Conservation (phyloP, 2,329 filamentous ascomycete genomes). For the Beauveria caledonica region DNA sequence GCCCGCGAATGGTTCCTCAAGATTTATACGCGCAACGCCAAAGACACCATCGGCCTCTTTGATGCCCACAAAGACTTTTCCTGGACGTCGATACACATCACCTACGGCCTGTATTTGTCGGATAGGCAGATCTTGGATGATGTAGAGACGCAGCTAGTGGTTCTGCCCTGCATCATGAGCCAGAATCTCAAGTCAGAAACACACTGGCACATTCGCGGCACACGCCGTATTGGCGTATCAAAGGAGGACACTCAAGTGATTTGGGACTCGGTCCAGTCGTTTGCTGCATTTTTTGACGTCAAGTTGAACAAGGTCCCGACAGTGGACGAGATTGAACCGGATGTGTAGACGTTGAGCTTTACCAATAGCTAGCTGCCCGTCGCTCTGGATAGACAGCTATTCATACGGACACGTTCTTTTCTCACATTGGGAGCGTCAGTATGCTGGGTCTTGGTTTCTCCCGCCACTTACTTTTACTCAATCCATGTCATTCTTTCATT, state of each 20-base stretch:
- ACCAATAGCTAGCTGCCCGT: neutral
- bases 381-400: no score
- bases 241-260: conserved; percentile 20
- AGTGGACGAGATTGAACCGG: conserved; percentile 22
- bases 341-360: conserved; percentile 13
- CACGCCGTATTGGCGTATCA: conserved; percentile 21
- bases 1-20: conserved; percentile 48
- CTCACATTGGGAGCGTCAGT: no score
- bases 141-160: conserved; percentile 46
- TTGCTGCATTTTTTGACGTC: conserved; percentile 20
- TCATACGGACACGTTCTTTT: no score
- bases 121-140: conserved; percentile 47
- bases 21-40: conserved; percentile 44
- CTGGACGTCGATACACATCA: conserved; percentile 47
- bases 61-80: conserved; percentile 32
- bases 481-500: neutral
- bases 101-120: conserved; percentile 49
- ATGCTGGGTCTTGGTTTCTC: no score
- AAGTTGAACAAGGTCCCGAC: conserved; percentile 20
- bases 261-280: conserved; percentile 18
- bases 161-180: conserved; percentile 47
- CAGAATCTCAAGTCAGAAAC: conserved; percentile 46
- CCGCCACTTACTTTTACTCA: no score
- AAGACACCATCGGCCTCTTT: conserved; percentile 26
- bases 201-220: conserved; percentile 39